Evolutionary conservation across 805 yeast species (phyloP).

Genomic region (Nakazawaea molendinolei): DNA sequence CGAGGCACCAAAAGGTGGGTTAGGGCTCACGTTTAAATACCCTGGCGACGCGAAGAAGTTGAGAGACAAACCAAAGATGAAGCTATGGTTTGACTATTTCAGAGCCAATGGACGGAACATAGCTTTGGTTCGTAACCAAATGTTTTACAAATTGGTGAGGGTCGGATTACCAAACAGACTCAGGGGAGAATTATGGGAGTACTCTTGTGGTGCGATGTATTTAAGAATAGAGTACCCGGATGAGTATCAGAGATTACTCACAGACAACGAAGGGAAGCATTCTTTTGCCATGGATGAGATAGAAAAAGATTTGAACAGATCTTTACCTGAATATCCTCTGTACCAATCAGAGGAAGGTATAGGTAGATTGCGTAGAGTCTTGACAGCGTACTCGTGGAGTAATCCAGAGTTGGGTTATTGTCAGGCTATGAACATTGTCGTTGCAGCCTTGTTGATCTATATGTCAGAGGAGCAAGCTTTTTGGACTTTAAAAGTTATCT

Average conservation of each 20-base stretch:
- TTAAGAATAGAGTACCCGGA: conserved; percentile 55
- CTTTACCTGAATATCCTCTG: conserved; percentile 93
- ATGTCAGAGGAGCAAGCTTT: conserved; percentile 98
- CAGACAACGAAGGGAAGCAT: conserved; percentile 51
- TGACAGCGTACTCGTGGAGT: conserved; percentile 94
- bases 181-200: conserved; percentile 96
- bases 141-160: conserved; percentile 75
- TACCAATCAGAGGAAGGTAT: conserved; percentile 87
- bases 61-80: conserved; percentile 79
- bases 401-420: conserved; percentile 97
- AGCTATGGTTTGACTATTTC: conserved; percentile 91
- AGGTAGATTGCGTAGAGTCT: conserved; percentile 72
- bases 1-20: conserved; percentile 70
- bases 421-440: conserved; percentile 96
- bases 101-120: conserved; percentile 79
- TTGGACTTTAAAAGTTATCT: conserved; percentile 78
- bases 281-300: conserved; percentile 93
- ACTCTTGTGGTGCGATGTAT: conserved; percentile 81
- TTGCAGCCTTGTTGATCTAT: conserved; percentile 69
- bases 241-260: conserved; percentile 52
- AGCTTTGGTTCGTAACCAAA: conserved; percentile 64
- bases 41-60: conserved; percentile 82
- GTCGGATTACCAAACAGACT: conserved; percentile 93
- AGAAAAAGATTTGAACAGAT: conserved; percentile 90
- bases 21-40: conserved; percentile 77